Evolutionary conservation across 306 rosid genomes (phyloP), one percentile per base, ranked within the genome.

Genomic region (Trichosanthes cucumerina): DNA sequence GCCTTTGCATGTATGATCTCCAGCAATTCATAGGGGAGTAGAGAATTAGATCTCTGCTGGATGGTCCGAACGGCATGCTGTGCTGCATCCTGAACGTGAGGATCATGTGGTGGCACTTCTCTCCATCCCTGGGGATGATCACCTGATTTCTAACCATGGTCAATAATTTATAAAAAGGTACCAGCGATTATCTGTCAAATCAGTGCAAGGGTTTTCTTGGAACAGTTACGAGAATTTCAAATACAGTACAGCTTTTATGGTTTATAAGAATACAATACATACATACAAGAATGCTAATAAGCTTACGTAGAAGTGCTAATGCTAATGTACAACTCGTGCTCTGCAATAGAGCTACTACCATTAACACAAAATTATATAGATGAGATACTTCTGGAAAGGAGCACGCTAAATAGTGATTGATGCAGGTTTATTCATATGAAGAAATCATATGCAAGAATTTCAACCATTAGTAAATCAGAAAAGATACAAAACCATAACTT

Each of bases 81-180:
- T 77, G 96, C 92, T 26, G 96, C 96, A 79, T 90, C 91, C 85
- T 88, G 92, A 84, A 90, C 92, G 77, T 81, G 88, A 62, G 92
- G 96, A 54, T 90, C 96, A 56, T 88, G 83, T 24, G 81, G 46
- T 47, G 92, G 91, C 84, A 90, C 91, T 80, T 88, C 80, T 80
- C 86, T 83, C 91, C 86, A 87, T 82, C 96, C 96, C 10, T 85
- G 72, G 44, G 79, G 19, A 78, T 83, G 91, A 43, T 86, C 92
- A 79, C 83, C 92, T 90, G 78, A 81, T 76, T 46, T 53, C 46
- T 58, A 80, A 80, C 76, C 81, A 54, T 24, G 44, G 63, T 53
- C 16, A 74, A 11, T 74, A 59, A 7, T n/a, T 47, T 72, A 47
- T 6, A 21, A 33, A 33, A 31, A 36, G 56, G 41, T 1, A 41